Conservation (phyloP, 2,329 filamentous ascomycete species). For the Botryosphaeria dothidea region DNA sequence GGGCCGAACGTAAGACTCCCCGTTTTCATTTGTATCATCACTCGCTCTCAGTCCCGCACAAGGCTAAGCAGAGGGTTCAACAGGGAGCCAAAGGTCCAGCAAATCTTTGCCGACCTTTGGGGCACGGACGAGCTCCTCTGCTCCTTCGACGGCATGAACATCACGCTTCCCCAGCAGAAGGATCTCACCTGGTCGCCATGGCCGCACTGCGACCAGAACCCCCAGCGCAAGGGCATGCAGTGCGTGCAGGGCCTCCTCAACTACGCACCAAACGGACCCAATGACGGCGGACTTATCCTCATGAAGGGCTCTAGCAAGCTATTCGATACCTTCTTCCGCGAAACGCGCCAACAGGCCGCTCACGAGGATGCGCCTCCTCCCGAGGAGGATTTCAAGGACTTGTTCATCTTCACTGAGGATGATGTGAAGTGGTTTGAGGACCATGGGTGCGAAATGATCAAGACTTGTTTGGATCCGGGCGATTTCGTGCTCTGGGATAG, state of each 20-base stretch:
- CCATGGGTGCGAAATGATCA: conserved; percentile 40
- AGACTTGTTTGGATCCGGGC: conserved; percentile 44
- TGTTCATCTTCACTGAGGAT: conserved; percentile 46
- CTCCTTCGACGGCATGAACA: conserved; percentile 42
- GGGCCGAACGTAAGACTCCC: conserved; percentile 27
- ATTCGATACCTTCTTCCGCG: conserved; percentile 25
- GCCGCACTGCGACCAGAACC: conserved; percentile 50
- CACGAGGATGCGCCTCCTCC: conserved; percentile 27
- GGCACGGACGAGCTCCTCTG: conserved; percentile 32
- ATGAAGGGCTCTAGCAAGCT: conserved; percentile 42
- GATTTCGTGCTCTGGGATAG: conserved; percentile 51
- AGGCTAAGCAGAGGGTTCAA: not conserved
- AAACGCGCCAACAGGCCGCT: conserved; percentile 34
- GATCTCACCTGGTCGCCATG: conserved; percentile 44
- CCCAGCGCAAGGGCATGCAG: conserved; percentile 42
- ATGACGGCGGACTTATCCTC: conserved; percentile 51
- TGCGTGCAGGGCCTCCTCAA: conserved; percentile 49
- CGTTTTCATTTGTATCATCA: not conserved
- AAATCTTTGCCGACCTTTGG: conserved; percentile 47
- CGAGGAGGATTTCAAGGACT: conserved; percentile 31
- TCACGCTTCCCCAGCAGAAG: conserved; percentile 43
- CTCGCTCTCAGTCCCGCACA: not conserved
- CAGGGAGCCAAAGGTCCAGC: conserved; percentile 42
- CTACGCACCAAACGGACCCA: conserved; percentile 45
- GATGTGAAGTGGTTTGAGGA: conserved; percentile 47